Evolutionary conservation across 495 filamentous ascomycete species (phyloP).

Genomic region (Chaetomidium leptoderma): DNA sequence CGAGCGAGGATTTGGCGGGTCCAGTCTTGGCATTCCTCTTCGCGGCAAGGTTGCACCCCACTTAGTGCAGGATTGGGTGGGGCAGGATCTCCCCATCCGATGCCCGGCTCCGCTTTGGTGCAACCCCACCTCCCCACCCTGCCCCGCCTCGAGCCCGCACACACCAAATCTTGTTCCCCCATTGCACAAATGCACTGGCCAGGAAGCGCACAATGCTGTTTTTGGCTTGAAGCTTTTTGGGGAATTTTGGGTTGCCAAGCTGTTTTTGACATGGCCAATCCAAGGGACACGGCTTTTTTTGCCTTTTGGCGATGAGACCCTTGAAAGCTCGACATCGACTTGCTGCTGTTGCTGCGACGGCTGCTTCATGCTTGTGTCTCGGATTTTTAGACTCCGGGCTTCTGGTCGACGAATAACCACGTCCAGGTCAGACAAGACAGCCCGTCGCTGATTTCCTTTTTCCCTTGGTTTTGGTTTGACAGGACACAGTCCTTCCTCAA

Average conservation of each 20-base stretch:
- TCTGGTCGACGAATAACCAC: background rate
- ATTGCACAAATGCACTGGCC: background rate
- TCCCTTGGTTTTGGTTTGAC: background rate
- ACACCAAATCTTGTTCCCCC: background rate
- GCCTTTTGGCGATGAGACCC: no score
- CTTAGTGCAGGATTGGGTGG: background rate
- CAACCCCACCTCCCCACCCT: background rate
- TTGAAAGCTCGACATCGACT: no score
- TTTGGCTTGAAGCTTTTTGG: background rate
- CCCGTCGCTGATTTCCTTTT: background rate
- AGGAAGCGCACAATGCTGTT: background rate
- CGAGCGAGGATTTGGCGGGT: no score
- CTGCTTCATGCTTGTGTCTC: no score
- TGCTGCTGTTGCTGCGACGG: no score
- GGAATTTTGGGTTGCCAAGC: no score
- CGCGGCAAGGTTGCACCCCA: background rate
- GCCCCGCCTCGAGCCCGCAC: background rate
- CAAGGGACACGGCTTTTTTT: no score
- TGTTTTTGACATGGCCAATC: no score
- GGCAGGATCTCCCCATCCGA: background rate
- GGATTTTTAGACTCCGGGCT: no score
- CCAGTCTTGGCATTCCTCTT: background rate
- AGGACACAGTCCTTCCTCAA: conserved; percentile 9
- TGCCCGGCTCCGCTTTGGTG: background rate
- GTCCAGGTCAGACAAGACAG: no score